These are phyloP conservation scores for Striga hermonthica DNA, from an alignment of 305 asterid genomes.

Conservation along the genomic window DNA sequence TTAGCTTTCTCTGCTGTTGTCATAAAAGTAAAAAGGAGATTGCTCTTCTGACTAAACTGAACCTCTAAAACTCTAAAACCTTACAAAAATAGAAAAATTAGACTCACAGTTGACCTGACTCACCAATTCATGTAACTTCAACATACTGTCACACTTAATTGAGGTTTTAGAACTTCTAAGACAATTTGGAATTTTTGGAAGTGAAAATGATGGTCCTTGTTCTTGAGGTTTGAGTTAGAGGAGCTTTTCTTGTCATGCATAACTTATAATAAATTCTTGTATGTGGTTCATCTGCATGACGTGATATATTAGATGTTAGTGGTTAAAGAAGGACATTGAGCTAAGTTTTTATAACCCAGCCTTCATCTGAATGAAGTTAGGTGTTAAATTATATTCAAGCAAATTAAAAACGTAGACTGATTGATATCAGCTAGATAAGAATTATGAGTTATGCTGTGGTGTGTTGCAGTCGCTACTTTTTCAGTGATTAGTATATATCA, in stretches of 20 bases:
- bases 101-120: too few species aligned
- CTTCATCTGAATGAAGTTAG: background rate
- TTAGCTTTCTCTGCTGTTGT: too few species aligned
- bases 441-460: conserved; percentile 15
- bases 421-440: conserved; percentile 10
- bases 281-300: background rate
- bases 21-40: too few species aligned
- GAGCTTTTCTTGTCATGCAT: conserved; percentile 12
- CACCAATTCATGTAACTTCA: background rate
- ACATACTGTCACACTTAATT: background rate
- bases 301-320: conserved; percentile 3
- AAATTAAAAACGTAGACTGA: background rate
- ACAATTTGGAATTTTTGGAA: background rate
- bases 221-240: background rate
- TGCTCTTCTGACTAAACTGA: too few species aligned
- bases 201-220: conserved; percentile 8
- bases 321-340: conserved; percentile 10
- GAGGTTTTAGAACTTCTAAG: background rate
- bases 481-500: conserved; percentile 5
- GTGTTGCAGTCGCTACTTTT: background rate
- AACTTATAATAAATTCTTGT: background rate
- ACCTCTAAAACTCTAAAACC: too few species aligned
- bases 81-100: too few species aligned
- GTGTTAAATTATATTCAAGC: background rate
- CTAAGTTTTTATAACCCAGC: background rate